These are phyloP conservation scores for Gastrolobium bilobum DNA, from an alignment of 306 rosid genomes.

Conservation along the genomic window DNA sequence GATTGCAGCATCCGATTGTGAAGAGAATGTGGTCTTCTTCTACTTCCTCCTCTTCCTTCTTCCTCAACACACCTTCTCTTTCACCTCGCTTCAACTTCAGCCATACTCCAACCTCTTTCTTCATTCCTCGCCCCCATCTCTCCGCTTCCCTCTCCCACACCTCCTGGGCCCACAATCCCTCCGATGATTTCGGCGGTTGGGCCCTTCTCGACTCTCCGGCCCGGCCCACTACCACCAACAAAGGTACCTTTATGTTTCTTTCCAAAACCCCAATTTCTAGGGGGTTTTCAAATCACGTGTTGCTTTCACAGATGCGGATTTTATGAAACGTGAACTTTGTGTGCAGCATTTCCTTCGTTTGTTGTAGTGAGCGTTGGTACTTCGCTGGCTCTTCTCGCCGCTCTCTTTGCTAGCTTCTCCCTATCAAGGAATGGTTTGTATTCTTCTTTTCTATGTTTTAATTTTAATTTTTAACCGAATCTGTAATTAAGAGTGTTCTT, in stretches of 20 bases:
- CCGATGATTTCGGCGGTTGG: conserved; percentile 73
- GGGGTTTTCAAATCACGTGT: not conserved
- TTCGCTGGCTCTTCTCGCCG: conserved; percentile 65
- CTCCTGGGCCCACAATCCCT: conserved; percentile 46
- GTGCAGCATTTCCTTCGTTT: conserved; percentile 61
- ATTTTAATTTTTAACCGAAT: not conserved
- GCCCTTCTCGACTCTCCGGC: conserved; percentile 55
- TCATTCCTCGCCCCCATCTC: conserved; percentile 51
- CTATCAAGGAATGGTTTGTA: conserved; percentile 65
- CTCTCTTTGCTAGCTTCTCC: conserved; percentile 64
- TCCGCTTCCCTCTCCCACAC: conserved; percentile 58
- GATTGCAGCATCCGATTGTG: too few species aligned
- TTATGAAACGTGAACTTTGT: not conserved
- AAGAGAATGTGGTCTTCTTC: conserved; percentile 57
- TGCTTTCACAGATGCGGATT: not conserved
- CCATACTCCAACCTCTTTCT: conserved; percentile 45
- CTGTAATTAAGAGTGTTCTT: not conserved
- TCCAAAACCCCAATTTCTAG: not conserved
- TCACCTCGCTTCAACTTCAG: conserved; percentile 45
- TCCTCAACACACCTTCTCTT: conserved; percentile 46
- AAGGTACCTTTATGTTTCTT: conserved; percentile 37
- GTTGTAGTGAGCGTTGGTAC: conserved; percentile 63
- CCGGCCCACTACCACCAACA: conserved; percentile 22
- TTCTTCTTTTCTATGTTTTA: not conserved
- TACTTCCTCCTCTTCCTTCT: conserved; percentile 44